Evolutionary conservation across 768 basidiomycete species (phyloP), one percentile per base, ranked within the genome.

Genomic region (Panaeolus cyanescens): DNA sequence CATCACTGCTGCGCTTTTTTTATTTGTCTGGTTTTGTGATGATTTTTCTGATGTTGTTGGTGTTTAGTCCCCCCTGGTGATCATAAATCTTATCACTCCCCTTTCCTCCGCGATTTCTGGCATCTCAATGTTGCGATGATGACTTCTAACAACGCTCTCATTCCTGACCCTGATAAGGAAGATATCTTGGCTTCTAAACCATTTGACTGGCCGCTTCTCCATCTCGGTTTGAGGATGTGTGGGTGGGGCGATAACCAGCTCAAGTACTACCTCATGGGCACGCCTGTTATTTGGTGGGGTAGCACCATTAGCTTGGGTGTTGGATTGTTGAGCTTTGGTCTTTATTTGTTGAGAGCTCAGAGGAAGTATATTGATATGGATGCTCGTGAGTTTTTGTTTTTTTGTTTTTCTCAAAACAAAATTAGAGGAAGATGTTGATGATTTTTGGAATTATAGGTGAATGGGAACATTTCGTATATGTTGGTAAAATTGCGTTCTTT

Each of bases 61-160:
- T 20, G n/a, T 59, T 2, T 68, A 97, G 93, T 99, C 9, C 94
- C 95, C 10, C 68, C 85, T 3, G 96, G 92, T 2, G 82, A 96
- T 37, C 83, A 84, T 62, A 95, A 92, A 69, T 85, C 88, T 60
- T 97, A 96, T 78, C 82, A 78, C 36, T 96, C 96, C 1, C 91
- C 96, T 0, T 99, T 99, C 84, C 77, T 96, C 50, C 89, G 92
- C 56, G 96, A 99, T 77, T 99, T 99, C 76, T 96, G 94, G 89
- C 96, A 99, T 72, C 85, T 99, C 59, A 99, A 99, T 70, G 94
- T 99, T 25, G 97, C 96, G 7, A 99, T 99, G 97, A 95, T 96
- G 93, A 97, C 96, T 0, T 98, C 97, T 4, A 99, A 99, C 79
- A 99, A 99, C 71, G 96, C 97, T 0, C 89, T 99, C 58, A 74